Evolutionary conservation across 2,329 filamentous ascomycete genomes (phyloP).

Genomic region (Nothophoma quercina): DNA sequence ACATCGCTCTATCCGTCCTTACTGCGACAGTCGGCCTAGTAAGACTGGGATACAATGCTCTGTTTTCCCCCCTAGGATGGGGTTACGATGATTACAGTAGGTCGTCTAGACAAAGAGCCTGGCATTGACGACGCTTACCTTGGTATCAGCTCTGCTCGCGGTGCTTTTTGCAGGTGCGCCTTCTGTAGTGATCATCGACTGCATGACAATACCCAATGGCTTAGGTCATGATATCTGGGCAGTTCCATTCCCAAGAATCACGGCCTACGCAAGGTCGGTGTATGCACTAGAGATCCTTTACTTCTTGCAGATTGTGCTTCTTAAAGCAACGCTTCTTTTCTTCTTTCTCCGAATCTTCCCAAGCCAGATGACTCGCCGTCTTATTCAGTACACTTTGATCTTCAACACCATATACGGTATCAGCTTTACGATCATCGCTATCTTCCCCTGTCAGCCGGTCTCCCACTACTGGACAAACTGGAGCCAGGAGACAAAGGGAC

Average conservation of each 20-base stretch:
- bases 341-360: slow-evolving; percentile 40
- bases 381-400: not conserved
- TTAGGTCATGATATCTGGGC: slow-evolving; percentile 61
- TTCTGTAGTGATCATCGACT: slow-evolving; percentile 17
- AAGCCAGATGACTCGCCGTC: slow-evolving; percentile 10
- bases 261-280: slow-evolving; percentile 46
- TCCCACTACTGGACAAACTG: slow-evolving; percentile 39
- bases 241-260: slow-evolving; percentile 50
- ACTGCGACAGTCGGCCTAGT: not conserved
- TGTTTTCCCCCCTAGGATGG: not conserved
- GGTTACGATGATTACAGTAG: no score
- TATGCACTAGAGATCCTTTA: slow-evolving; percentile 42
- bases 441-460: slow-evolving; percentile 45
- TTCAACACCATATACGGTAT: slow-evolving; percentile 7
- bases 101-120: no score
- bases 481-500: slow-evolving; percentile 23
- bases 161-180: no score
- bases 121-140: not conserved
- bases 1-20: not conserved
- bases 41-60: not conserved
- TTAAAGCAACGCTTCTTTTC: slow-evolving; percentile 36
- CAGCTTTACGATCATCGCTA: slow-evolving; percentile 20
- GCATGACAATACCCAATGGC: slow-evolving; percentile 37
- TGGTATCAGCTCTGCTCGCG: no score
- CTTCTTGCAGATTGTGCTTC: slow-evolving; percentile 29